Conservation (phyloP, 2,329 filamentous ascomycete species). For the Fusarium brachygibbosum region DNA sequence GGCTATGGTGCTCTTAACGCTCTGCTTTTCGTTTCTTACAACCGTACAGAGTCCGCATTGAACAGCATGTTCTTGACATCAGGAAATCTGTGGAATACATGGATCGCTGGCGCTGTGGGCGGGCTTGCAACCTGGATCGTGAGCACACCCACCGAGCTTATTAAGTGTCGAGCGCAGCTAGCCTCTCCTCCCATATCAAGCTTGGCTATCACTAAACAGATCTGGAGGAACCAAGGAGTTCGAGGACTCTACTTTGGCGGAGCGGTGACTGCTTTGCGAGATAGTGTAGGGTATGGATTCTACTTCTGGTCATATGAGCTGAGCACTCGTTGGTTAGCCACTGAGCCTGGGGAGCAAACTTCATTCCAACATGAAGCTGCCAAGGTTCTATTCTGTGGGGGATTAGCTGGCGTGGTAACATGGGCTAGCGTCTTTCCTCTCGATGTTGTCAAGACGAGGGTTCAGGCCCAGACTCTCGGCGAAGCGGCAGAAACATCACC, state of each 20-base stretch:
- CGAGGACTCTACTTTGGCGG: slow-evolving; percentile 86
- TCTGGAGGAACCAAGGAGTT: slow-evolving; percentile 70
- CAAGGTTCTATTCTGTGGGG: slow-evolving; percentile 84
- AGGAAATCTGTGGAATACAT: slow-evolving; percentile 74
- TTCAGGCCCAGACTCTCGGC: slow-evolving; percentile 77
- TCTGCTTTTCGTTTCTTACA: slow-evolving; percentile 90
- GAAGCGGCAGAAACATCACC: slow-evolving; percentile 32
- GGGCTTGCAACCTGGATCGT: slow-evolving; percentile 89
- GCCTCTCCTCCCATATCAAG: slow-evolving; percentile 64
- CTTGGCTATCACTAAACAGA: slow-evolving; percentile 73
- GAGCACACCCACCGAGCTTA: slow-evolving; percentile 88
- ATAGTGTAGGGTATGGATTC: slow-evolving; percentile 95
- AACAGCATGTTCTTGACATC: slow-evolving; percentile 53
- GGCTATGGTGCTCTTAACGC: slow-evolving; percentile 94
- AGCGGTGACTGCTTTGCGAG: slow-evolving; percentile 82
- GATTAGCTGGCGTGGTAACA: slow-evolving; percentile 86
- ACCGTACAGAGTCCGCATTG: slow-evolving; percentile 79
- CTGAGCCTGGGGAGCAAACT: slow-evolving; percentile 34
- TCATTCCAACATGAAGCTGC: slow-evolving; percentile 62
- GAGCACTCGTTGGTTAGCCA: slow-evolving; percentile 68
- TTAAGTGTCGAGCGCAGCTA: slow-evolving; percentile 90
- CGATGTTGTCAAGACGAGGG: slow-evolving; percentile 90
- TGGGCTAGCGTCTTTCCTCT: slow-evolving; percentile 94
- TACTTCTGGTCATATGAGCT: slow-evolving; percentile 96
- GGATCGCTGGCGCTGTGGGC: slow-evolving; percentile 82